Conservation (phyloP, 2,329 filamentous ascomycete species). For the Eutypella sp. region DNA sequence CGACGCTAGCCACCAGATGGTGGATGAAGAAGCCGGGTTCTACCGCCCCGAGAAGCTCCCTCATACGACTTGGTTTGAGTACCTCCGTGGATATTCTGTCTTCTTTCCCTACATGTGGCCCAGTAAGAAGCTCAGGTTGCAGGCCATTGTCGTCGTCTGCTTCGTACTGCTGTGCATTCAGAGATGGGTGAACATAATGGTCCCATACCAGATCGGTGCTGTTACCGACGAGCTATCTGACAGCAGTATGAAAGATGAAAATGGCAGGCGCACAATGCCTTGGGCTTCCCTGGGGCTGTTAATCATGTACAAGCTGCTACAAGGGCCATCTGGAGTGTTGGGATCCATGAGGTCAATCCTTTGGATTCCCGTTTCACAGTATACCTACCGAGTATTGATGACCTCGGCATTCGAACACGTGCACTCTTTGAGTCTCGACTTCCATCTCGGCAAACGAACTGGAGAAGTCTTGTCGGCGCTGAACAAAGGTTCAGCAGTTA, state of each 20-base stretch:
- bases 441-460: conserved; percentile 93
- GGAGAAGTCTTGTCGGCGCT: conserved; percentile 93
- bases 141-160: conserved; percentile 76
- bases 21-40: conserved; percentile 70
- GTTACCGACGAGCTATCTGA: conserved; percentile 71
- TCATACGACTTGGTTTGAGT: conserved; percentile 93
- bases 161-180: conserved; percentile 76
- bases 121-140: conserved; percentile 66
- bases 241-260: conserved; percentile 42
- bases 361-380: conserved; percentile 96
- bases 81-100: conserved; percentile 82
- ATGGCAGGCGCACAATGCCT: conserved; percentile 48
- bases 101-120: conserved; percentile 99
- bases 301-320: conserved; percentile 73
- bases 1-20: conserved; percentile 19
- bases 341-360: conserved; percentile 76
- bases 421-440: conserved; percentile 89
- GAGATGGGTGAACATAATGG: conserved; percentile 78
- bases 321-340: conserved; percentile 83
- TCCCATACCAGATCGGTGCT: conserved; percentile 73
- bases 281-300: conserved; percentile 73
- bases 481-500: conserved; percentile 94
- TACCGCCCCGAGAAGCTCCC: conserved; percentile 84
- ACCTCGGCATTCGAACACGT: conserved; percentile 97
- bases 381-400: conserved; percentile 90